Evolutionary conservation across 2,329 filamentous ascomycete species (phyloP), one percentile per base, ranked within the genome.

Genomic region (Mycosphaerella arachidis): DNA sequence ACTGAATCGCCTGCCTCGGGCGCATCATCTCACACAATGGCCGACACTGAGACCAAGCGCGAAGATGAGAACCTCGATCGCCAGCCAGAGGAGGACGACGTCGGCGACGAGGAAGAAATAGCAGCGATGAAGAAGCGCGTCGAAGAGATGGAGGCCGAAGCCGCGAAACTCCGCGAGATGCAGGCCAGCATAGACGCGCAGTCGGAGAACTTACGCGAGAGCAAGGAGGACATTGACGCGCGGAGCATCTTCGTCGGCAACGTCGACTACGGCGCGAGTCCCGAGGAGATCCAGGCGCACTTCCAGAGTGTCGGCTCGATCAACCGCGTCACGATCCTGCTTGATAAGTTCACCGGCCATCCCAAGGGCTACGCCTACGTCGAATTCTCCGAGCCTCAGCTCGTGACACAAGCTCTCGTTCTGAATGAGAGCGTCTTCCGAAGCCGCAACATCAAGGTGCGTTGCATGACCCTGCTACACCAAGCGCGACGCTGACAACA

Each of bases 321-420:
- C 81, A 99, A 99, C 77, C 89, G 94, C 62, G 94, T 99, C 61
- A 99, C 94, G 1, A 99, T 99, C 67, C 81, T 99, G 68, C 80
- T 99, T 68, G 94, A 99, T 80, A 99, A 99, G 81, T 97, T 97
- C 73, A 96, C 92, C 10, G 94, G 94, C 65, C 92, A 97, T 81
- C 94, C 94, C n/a, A 99, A 99, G 82, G 94, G 94, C 66, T 99
- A 99, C 79, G 94, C 94, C 72, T 99, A 99, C 78, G 94, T 99
- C 71, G 94, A 99, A 78, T 99, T 99, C 74, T 89, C 91, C 62
- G 94, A 97, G 78, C 92, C 94, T 53, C 92, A 86, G 76, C 82
- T 97, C 63, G 93, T 99, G 64, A 91, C 91, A 52, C 91, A 96
- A 75, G 94, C 94, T 29, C 84, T 99, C 62, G 92, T 97, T 45